Evolutionary conservation across 192 early-diverging fungal species (phyloP).

Genomic region (Coemansia pectinata): DNA sequence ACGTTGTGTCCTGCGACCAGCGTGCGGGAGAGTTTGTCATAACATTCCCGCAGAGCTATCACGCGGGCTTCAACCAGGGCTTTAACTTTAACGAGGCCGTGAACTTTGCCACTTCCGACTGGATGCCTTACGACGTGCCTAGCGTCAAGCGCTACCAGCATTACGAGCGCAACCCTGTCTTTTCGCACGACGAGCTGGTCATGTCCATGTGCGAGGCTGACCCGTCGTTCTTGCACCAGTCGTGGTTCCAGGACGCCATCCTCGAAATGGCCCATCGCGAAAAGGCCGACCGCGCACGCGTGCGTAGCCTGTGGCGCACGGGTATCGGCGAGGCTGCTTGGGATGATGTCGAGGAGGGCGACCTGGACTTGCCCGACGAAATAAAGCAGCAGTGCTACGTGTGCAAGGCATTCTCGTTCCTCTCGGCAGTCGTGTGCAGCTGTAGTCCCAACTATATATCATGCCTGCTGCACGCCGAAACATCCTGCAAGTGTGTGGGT

Average conservation of each 20-base stretch:
- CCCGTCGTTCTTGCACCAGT: conserved; percentile 13
- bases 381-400: conserved; percentile 66
- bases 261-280: conserved; percentile 61
- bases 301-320: conserved; percentile 25
- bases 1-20: conserved; percentile 81
- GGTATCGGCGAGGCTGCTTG: conserved; percentile 24
- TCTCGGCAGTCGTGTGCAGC: conserved; percentile 65
- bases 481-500: conserved; percentile 56
- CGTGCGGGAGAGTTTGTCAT: conserved; percentile 91
- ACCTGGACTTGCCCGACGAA: conserved; percentile 57
- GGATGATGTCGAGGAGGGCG: conserved; percentile 48
- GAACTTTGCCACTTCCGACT: conserved; percentile 93
- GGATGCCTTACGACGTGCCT: conserved; percentile 79
- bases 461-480: conserved; percentile 64
- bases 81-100: conserved; percentile 97
- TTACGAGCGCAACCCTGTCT: conserved; percentile 80
- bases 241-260: conserved; percentile 51
- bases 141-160: conserved; percentile 81
- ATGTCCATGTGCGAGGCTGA: conserved; percentile 58
- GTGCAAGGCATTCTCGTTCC: conserved; percentile 73
- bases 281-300: conserved; percentile 48
- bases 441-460: conserved; percentile 63
- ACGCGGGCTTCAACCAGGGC: conserved; percentile 97
- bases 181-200: conserved; percentile 94
- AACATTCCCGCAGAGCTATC: conserved; percentile 94